Percentiles rank a stretch among this genome's conserved stretches.
Conservation (phyloP, 306 rosid species). For the Vigna radiata region DNA sequence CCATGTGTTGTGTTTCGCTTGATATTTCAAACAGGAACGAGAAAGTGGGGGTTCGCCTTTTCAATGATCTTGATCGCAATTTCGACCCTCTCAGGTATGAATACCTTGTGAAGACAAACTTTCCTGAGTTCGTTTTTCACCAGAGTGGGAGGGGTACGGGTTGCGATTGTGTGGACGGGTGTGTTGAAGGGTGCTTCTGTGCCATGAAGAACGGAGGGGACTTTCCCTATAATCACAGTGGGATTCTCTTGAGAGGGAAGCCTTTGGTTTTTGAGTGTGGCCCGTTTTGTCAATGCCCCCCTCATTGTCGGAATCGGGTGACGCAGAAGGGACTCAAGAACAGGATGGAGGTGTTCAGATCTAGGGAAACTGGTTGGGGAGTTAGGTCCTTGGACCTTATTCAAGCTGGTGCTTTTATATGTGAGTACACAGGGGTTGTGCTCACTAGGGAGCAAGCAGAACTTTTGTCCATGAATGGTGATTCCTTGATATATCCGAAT, state of each 20-base stretch:
- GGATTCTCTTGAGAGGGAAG: slow-evolving; percentile 83
- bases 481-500: slow-evolving; percentile 71
- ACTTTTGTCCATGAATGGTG: slow-evolving; percentile 87
- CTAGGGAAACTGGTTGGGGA: slow-evolving; percentile 94
- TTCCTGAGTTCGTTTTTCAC: slow-evolving; percentile 71
- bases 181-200: slow-evolving; percentile 76
- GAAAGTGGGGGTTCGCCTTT: slow-evolving; percentile 60
- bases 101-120: slow-evolving; percentile 68
- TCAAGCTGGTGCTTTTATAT: slow-evolving; percentile 90
- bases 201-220: slow-evolving; percentile 81
- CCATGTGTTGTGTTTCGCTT: slow-evolving; percentile 64
- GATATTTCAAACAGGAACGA: slow-evolving; percentile 74
- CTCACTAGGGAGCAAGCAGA: slow-evolving; percentile 83
- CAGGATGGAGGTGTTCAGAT: slow-evolving; percentile 86
- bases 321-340: slow-evolving; percentile 71
- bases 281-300: slow-evolving; percentile 78
- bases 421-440: slow-evolving; percentile 91
- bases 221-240: slow-evolving; percentile 71
- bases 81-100: slow-evolving; percentile 71
- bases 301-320: slow-evolving; percentile 80
- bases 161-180: slow-evolving; percentile 67
- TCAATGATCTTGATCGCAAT: slow-evolving; percentile 76
- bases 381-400: slow-evolving; percentile 96
- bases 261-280: slow-evolving; percentile 92
- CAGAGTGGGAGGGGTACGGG: slow-evolving; percentile 66